phyloP scores from a whole-genome alignment of 306 rosid species.

The Medicago ruthenica region DNA sequence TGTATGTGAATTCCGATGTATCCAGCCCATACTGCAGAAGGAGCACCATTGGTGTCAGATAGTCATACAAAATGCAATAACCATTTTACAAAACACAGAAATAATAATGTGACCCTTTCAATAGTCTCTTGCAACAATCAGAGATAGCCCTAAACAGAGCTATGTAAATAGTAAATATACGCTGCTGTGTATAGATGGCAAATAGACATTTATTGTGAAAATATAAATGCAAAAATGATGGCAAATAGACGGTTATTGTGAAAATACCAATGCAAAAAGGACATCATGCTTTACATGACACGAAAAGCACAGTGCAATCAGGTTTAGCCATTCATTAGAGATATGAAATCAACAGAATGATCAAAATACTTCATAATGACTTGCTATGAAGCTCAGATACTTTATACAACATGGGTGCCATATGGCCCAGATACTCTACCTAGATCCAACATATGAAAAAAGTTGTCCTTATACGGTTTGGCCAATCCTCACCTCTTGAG shows the following conservation, averaged over 20 bases:
- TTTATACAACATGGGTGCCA: not conserved
- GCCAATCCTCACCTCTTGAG: not conserved
- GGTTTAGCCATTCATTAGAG: conserved; percentile 10
- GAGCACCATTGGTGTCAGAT: conserved; percentile 15
- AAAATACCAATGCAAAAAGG: conserved; percentile 7
- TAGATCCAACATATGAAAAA: not conserved
- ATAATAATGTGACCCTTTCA: not conserved
- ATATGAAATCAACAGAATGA: conserved; percentile 25
- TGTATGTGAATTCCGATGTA: conserved; percentile 91
- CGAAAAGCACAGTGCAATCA: not conserved
- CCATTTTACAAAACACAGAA: not conserved
- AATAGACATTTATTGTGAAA: not conserved
- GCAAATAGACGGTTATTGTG: conserved; percentile 1
- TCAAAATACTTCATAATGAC: conserved; percentile 4
- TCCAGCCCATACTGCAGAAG: conserved; percentile 91
- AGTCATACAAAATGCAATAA: conserved; percentile 19
- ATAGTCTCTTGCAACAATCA: not conserved
- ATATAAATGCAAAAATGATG: conserved; percentile 6
- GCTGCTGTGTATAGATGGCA: not conserved
- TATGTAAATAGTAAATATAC: not conserved
- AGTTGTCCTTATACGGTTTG: not conserved
- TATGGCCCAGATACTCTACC: not conserved
- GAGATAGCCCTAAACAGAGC: conserved; percentile 23
- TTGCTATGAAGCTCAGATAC: not conserved
- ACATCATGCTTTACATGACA: conserved; percentile 1